phyloP scores from a whole-genome alignment of 345 rosid species.

The Euphorbia pulcherrima region DNA sequence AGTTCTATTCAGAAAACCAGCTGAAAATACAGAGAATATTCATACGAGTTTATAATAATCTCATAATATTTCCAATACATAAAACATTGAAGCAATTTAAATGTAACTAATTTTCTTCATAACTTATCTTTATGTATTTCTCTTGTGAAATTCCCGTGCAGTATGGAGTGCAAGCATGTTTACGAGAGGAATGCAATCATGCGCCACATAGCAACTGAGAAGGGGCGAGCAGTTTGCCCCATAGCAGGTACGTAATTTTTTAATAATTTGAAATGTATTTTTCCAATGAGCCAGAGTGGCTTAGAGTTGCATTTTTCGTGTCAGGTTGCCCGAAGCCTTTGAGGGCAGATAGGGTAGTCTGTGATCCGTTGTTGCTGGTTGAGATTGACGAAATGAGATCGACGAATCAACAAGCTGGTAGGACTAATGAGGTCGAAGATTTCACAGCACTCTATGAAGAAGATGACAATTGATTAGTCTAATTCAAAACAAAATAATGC shows the following conservation, averaged over 20 bases:
- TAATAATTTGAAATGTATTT: neutral
- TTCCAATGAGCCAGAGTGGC: neutral
- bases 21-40: neutral
- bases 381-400: constrained; percentile 76
- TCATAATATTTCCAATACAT: neutral
- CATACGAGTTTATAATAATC: neutral
- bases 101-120: neutral
- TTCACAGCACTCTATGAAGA: constrained; percentile 45
- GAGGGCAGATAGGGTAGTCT: constrained; percentile 40
- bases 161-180: constrained; percentile 81
- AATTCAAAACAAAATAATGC: neutral
- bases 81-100: neutral
- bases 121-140: neutral
- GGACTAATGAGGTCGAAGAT: constrained; percentile 60
- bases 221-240: constrained; percentile 47
- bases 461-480: constrained; percentile 3
- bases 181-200: constrained; percentile 58
- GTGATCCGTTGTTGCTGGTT: constrained; percentile 51
- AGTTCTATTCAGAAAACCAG: neutral
- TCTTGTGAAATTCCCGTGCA: constrained; percentile 23
- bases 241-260: constrained; percentile 50
- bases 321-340: constrained; percentile 69
- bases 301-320: constrained; percentile 4
- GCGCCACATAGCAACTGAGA: constrained; percentile 40
- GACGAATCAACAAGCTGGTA: constrained; percentile 36